Percentiles rank a stretch among this genome's conserved stretches.
These are phyloP conservation scores for Earliella scabrosa DNA, from an alignment of 1,284 basidiomycete genomes.

Conservation along the genomic window DNA sequence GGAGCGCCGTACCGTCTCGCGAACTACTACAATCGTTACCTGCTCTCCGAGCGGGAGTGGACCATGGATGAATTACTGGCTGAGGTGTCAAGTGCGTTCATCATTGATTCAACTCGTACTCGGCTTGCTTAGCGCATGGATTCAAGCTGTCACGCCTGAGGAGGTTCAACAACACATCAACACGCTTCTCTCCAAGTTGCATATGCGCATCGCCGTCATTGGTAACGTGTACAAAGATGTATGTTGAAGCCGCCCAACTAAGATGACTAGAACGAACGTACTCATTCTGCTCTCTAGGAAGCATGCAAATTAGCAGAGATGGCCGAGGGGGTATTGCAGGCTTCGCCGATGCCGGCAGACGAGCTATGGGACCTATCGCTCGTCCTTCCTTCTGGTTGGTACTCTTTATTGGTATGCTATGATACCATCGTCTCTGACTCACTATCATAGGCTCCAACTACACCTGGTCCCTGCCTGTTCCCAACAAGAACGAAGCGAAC, in stretches of 20 bases:
- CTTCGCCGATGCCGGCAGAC: conserved; percentile 57
- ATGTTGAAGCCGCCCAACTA: too few relatives aligned
- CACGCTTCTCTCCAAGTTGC: conserved; percentile 69
- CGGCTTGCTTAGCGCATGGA: background rate
- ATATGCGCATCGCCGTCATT: conserved; percentile 79
- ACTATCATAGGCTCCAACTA: conserved; percentile 64
- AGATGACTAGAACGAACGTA: too few relatives aligned
- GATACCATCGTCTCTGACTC: conserved; percentile 1
- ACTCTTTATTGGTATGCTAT: background rate
- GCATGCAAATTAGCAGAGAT: conserved; percentile 77
- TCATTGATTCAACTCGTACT: background rate
- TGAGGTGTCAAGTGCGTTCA: conserved; percentile 74
- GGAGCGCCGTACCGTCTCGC: conserved; percentile 85
- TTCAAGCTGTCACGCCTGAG: conserved; percentile 68
- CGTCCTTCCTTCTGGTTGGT: conserved; percentile 66
- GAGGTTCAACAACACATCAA: conserved; percentile 76
- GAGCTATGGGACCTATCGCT: conserved; percentile 70
- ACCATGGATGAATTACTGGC: conserved; percentile 81
- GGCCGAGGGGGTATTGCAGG: conserved; percentile 70
- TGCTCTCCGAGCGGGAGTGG: conserved; percentile 78
- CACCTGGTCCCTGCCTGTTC: conserved; percentile 73
- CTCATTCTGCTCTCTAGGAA: too few relatives aligned
- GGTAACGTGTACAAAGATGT: conserved; percentile 89
- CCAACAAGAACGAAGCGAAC: conserved; percentile 89
- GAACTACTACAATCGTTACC: conserved; percentile 78